Base-by-base conservation (phyloP, 2,329 filamentous ascomycete species). In the Cercospora sesami region DNA sequence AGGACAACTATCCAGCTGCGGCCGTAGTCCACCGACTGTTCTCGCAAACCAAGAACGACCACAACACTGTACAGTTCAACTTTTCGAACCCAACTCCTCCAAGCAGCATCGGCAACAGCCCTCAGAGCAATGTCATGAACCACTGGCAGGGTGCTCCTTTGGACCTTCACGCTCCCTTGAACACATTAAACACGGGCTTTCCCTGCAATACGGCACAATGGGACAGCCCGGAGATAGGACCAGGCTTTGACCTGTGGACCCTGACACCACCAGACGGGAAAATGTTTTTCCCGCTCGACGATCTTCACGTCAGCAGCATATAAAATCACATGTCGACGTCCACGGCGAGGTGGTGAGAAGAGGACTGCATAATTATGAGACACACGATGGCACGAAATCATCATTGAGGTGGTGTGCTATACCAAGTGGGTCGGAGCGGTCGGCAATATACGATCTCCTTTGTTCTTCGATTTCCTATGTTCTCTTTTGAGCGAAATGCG, bases 281-380 rank as follows among this genome's bases (percentile, higher is more conserved):
- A 33, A 53, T 64, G 26, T 64, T 64, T 53, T 64, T 64, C 36
- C 62, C 51, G 16, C 51, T 64, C 26, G 62, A 64, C 36, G 62
- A 64, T 39, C 21, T 64, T 39, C 33, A 64, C 36, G 36, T 42
- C 26, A 33, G 23, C 36, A 42, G 51, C 39, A 21, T 64, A 10
- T 55, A 21, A 57, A 3, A n/a, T 39, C 39, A 51, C 48, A 16
- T 48, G 18, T 33, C 16, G 42, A 45, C 16, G 16, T 57, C 2
- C 31, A 36, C 18, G 55, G 26, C n/a, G 31, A 36, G 55, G 3
- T 23, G 31, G 8, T 31, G 55, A 33, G 16, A n/a, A 30, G 28
- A 31, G 12, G 28, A 36, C 55, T 59, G 55, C 31, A 23, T 59
- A 31, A 36, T 59, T 16, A 62, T 31, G 60, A 62, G 39, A 62